Evolutionary conservation across 2,329 filamentous ascomycete genomes (phyloP).

Genomic region (Passalora sequoiae): DNA sequence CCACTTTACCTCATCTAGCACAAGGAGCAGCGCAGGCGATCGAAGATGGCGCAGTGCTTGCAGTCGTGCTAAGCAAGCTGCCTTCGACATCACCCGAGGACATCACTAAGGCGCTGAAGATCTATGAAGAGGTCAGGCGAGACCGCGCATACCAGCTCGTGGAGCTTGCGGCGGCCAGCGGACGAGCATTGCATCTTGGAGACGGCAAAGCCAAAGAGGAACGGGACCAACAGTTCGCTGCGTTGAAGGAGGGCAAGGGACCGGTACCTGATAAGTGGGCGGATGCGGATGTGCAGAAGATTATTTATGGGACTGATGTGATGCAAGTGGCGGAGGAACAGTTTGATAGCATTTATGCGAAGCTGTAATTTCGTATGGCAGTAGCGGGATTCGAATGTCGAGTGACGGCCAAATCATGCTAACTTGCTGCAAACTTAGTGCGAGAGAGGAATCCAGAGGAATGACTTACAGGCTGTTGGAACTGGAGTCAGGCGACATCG

Average conservation of each 20-base stretch:
- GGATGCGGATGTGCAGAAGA: slow-evolving; percentile 47
- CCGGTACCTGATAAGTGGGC: slow-evolving; percentile 50
- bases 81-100: slow-evolving; percentile 44
- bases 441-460: too few relatives aligned
- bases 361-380: too few relatives aligned
- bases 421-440: too few relatives aligned
- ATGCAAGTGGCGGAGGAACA: slow-evolving; percentile 41
- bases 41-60: slow-evolving; percentile 57
- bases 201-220: slow-evolving; percentile 56
- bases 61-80: slow-evolving; percentile 46
- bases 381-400: too few relatives aligned
- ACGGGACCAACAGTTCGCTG: slow-evolving; percentile 52
- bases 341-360: slow-evolving; percentile 36
- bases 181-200: slow-evolving; percentile 52
- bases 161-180: slow-evolving; percentile 52
- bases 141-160: slow-evolving; percentile 54
- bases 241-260: slow-evolving; percentile 38
- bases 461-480: too few relatives aligned
- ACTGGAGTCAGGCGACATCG: too few relatives aligned
- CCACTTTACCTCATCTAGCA: slow-evolving; percentile 59
- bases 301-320: slow-evolving; percentile 46
- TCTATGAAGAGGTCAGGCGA: slow-evolving; percentile 55
- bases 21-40: slow-evolving; percentile 63
- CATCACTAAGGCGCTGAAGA: slow-evolving; percentile 50
- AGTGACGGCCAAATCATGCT: too few relatives aligned